These are phyloP conservation scores for Teunomyces lycoperdinae DNA, from an alignment of 805 yeast species.

Conservation along the genomic window DNA sequence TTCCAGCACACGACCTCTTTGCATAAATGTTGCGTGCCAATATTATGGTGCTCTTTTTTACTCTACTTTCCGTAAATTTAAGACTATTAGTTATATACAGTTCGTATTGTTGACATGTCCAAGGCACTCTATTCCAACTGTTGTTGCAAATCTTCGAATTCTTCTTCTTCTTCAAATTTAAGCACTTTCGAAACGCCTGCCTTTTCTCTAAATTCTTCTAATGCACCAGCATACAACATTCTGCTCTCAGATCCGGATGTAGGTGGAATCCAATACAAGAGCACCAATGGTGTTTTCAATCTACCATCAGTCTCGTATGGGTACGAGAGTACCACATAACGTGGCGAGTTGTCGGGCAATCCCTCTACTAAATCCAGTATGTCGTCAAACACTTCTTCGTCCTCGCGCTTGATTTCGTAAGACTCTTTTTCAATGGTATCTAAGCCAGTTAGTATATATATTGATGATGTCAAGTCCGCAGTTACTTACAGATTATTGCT, in stretches of 20 bases:
- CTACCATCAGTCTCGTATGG: slow-evolving; percentile 78
- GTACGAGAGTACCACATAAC: slow-evolving; percentile 72
- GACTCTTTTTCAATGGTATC: slow-evolving; percentile 56
- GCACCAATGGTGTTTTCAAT: slow-evolving; percentile 66
- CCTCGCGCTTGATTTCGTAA: slow-evolving; percentile 51
- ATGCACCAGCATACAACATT: slow-evolving; percentile 91
- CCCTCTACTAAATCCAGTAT: slow-evolving; percentile 69
- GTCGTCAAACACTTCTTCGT: slow-evolving; percentile 44
- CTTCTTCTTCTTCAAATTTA: slow-evolving; percentile 67
- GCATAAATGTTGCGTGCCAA: background rate
- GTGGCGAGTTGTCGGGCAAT: slow-evolving; percentile 77
- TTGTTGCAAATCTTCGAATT: slow-evolving; percentile 56
- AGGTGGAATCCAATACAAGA: slow-evolving; percentile 86
- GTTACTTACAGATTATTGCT: slow-evolving; percentile 55
- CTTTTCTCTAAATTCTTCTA: slow-evolving; percentile 72
- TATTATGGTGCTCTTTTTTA: background rate
- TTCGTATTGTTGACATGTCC: background rate
- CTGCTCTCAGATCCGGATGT: slow-evolving; percentile 78
- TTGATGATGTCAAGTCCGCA: background rate
- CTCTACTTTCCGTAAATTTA: background rate
- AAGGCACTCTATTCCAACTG: slow-evolving; percentile 11
- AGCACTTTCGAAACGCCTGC: slow-evolving; percentile 71
- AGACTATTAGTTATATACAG: background rate
- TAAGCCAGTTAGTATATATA: slow-evolving; percentile 9
- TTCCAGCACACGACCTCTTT: slow-evolving; percentile 2